Evolutionary conservation across 2,329 filamentous ascomycete species (phyloP).

Genomic region (Penicillium sp.): DNA sequence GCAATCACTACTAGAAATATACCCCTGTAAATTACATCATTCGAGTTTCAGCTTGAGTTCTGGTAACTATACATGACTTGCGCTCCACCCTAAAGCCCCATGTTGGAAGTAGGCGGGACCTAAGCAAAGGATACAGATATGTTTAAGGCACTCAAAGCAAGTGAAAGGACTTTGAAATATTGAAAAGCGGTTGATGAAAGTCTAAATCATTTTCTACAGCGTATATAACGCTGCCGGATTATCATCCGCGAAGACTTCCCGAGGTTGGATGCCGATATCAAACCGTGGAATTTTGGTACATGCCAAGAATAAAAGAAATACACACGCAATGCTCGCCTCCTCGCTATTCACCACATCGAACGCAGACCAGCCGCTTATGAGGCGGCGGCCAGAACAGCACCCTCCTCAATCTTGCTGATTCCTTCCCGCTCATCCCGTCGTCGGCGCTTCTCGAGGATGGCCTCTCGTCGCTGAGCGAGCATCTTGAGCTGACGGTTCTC

Average conservation of each 20-base stretch:
- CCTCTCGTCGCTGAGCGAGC: constrained; percentile 77
- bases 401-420: constrained; percentile 44
- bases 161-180: not conserved
- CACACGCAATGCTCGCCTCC: constrained; percentile 29
- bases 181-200: constrained; percentile 8
- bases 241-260: constrained; percentile 21
- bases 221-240: constrained; percentile 23
- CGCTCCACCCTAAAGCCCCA: not conserved
- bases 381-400: constrained; percentile 44
- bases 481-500: constrained; percentile 80
- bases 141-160: not conserved
- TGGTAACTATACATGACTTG: no score
- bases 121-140: not conserved
- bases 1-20: constrained; percentile 10
- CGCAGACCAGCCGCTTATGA: constrained; percentile 37
- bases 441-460: constrained; percentile 86
- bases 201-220: constrained; percentile 27
- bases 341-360: constrained; percentile 21
- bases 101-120: not conserved
- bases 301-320: constrained; percentile 31
- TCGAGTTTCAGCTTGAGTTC: not conserved
- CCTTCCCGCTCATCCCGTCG: constrained; percentile 72
- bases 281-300: constrained; percentile 44
- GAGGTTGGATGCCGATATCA: constrained; percentile 33
- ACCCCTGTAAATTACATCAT: constrained; percentile 23